Conservation (phyloP, 495 filamentous ascomycete species). For the Aspergillus ellipticus region DNA sequence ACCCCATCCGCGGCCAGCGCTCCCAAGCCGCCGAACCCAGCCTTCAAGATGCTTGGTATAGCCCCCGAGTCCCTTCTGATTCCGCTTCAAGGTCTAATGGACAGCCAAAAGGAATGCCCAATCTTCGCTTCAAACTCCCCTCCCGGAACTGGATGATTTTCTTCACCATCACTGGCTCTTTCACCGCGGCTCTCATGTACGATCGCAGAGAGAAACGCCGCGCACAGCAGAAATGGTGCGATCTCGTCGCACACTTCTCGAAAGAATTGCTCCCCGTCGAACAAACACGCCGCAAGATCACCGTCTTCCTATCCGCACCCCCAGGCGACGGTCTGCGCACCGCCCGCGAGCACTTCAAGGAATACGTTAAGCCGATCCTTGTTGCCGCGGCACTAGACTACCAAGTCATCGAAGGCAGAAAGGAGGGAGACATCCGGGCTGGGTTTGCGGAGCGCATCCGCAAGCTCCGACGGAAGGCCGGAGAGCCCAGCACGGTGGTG, state of each 20-base stretch:
- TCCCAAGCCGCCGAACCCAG: conserved; percentile 58
- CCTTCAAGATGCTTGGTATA: conserved; percentile 68
- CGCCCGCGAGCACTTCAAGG: conserved; percentile 88
- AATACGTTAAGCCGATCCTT: conserved; percentile 92
- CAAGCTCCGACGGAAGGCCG: conserved; percentile 53
- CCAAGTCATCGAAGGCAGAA: conserved; percentile 86
- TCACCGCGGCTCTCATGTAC: conserved; percentile 76
- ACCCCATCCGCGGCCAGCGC: conserved; percentile 30
- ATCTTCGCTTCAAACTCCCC: conserved; percentile 76
- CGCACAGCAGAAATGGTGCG: conserved; percentile 79
- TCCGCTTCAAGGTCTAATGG: background rate
- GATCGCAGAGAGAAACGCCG: conserved; percentile 85
- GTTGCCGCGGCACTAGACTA: conserved; percentile 89
- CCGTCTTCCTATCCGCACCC: conserved; percentile 79
- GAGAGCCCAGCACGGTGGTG: conserved; percentile 44
- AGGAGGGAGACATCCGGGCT: conserved; percentile 82
- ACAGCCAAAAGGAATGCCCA: conserved; percentile 58
- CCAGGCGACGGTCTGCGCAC: conserved; percentile 78
- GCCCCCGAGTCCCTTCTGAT: background rate
- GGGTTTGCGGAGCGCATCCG: conserved; percentile 79
- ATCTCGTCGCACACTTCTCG: conserved; percentile 80
- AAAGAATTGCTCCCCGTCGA: conserved; percentile 67
- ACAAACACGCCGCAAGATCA: conserved; percentile 77
- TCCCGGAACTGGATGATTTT: conserved; percentile 99
- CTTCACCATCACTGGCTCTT: conserved; percentile 69